phyloP scores from a whole-genome alignment of 768 basidiomycete genomes.

The Lactifluus rugatus region DNA sequence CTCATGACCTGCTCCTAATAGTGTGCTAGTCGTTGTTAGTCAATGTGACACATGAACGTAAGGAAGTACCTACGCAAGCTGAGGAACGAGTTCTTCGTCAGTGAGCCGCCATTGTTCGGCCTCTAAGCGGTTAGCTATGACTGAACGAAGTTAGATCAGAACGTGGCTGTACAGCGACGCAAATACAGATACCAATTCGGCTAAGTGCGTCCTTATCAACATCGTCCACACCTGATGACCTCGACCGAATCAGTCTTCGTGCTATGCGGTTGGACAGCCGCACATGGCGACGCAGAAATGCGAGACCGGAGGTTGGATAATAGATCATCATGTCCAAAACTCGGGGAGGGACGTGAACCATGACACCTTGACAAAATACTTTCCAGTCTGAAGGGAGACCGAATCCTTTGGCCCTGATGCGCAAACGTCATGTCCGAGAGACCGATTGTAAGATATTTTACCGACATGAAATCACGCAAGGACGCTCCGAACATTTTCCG shows the following conservation, averaged over 20 bases:
- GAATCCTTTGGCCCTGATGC: constrained; percentile 14
- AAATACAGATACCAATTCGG: constrained; percentile 2
- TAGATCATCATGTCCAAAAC: constrained; percentile 5
- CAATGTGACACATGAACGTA: background rate
- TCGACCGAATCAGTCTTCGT: constrained; percentile 6
- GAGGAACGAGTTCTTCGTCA: constrained; percentile 8
- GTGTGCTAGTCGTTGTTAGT: constrained; percentile 6
- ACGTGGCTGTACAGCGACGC: background rate
- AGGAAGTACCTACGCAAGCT: constrained; percentile 4
- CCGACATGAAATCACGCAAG: constrained; percentile 13
- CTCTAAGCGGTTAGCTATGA: constrained; percentile 8
- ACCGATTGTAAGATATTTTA: background rate
- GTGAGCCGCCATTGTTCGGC: constrained; percentile 5
- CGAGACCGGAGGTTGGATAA: constrained; percentile 12
- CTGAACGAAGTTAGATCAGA: background rate
- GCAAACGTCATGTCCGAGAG: background rate
- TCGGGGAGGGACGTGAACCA: constrained; percentile 5
- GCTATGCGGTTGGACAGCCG: constrained; percentile 3
- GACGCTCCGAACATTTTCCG: constrained; percentile 3
- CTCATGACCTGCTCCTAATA: constrained; percentile 12
- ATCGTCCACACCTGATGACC: background rate
- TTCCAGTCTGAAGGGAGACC: constrained; percentile 15
- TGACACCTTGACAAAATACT: constrained; percentile 12
- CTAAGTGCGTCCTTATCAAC: constrained; percentile 8
- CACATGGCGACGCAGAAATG: constrained; percentile 13